A percentile compares a stretch with the other conserved stretches of the same genome.
phyloP scores from a whole-genome alignment of 805 yeast species.

The Naumovozyma baii region DNA sequence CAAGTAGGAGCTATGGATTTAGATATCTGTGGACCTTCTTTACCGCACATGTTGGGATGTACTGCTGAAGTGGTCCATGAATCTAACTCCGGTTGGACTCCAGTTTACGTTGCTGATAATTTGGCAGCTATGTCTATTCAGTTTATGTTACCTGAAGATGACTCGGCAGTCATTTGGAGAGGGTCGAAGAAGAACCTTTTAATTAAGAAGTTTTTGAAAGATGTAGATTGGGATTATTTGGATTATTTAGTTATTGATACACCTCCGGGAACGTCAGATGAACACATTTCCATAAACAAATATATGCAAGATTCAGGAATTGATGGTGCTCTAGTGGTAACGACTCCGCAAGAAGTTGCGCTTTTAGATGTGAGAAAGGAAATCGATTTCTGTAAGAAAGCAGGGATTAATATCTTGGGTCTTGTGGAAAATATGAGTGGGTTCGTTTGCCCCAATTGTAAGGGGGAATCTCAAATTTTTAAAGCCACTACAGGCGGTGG shows the following conservation, averaged over 20 bases:
- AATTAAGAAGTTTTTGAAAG: slow-evolving; percentile 86
- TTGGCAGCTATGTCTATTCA: slow-evolving; percentile 92
- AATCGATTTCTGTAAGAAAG: slow-evolving; percentile 88
- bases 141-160: slow-evolving; percentile 86
- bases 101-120: slow-evolving; percentile 91
- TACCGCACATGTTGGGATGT: slow-evolving; percentile 91
- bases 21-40: slow-evolving; percentile 95
- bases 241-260: slow-evolving; percentile 90
- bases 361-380: slow-evolving; percentile 91
- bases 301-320: slow-evolving; percentile 83
- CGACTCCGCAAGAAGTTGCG: slow-evolving; percentile 98
- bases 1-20: slow-evolving; percentile 96
- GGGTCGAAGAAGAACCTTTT: slow-evolving; percentile 92
- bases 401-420: slow-evolving; percentile 77
- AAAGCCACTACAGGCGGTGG: slow-evolving; percentile 98
- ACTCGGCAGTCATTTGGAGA: slow-evolving; percentile 93
- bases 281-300: slow-evolving; percentile 81
- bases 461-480: slow-evolving; percentile 82
- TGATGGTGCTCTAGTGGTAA: slow-evolving; percentile 90
- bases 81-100: slow-evolving; percentile 91
- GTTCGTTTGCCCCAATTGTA: slow-evolving; percentile 91
- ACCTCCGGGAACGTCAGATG: slow-evolving; percentile 98
- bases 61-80: slow-evolving; percentile 78
- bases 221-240: slow-evolving; percentile 78
- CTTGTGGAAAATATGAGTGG: slow-evolving; percentile 97